phyloP scores from a whole-genome alignment of 805 yeast genomes.

The Candida taoyuanica region DNA sequence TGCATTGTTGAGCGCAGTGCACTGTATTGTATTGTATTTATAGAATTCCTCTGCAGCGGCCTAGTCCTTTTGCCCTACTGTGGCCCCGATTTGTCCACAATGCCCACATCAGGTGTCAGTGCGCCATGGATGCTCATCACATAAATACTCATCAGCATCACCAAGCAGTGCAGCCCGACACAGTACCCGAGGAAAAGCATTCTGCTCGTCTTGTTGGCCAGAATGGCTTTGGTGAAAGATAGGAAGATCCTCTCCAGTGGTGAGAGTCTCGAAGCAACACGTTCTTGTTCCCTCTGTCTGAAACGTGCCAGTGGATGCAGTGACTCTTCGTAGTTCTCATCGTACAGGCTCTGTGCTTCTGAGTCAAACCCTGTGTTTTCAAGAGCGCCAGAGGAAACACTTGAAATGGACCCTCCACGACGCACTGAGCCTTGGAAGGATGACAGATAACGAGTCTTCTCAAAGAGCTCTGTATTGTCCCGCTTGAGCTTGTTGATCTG shows the following conservation, averaged over 20 bases:
- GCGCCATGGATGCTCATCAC: slow-evolving; percentile 42
- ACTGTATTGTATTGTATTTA: too few species aligned
- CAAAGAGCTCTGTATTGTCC: slow-evolving; percentile 78
- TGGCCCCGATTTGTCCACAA: slow-evolving; percentile 3
- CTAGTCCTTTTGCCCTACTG: too few species aligned
- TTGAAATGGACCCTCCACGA: slow-evolving; percentile 2
- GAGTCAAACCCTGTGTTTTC: slow-evolving; percentile 17
- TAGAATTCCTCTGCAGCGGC: too few species aligned
- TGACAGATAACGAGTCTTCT: slow-evolving; percentile 64
- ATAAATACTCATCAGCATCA: slow-evolving; percentile 58
- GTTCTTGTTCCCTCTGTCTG: slow-evolving; percentile 68
- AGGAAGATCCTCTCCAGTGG: slow-evolving; percentile 76
- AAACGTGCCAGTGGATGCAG: slow-evolving; percentile 82
- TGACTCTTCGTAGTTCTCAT: slow-evolving; percentile 64
- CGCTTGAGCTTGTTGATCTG: slow-evolving; percentile 59
- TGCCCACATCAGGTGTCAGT: slow-evolving; percentile 10
- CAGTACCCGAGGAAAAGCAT: slow-evolving; percentile 72
- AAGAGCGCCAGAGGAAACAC: neutral
- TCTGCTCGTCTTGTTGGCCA: slow-evolving; percentile 70
- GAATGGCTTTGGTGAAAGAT: slow-evolving; percentile 65
- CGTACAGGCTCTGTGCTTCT: slow-evolving; percentile 49
- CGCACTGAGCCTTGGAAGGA: slow-evolving; percentile 35
- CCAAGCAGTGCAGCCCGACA: slow-evolving; percentile 65
- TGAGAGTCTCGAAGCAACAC: slow-evolving; percentile 66
- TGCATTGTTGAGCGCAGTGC: too few species aligned